Conservation (phyloP, 176 grass and related monocot species). For the Hordeum marinum region DNA sequence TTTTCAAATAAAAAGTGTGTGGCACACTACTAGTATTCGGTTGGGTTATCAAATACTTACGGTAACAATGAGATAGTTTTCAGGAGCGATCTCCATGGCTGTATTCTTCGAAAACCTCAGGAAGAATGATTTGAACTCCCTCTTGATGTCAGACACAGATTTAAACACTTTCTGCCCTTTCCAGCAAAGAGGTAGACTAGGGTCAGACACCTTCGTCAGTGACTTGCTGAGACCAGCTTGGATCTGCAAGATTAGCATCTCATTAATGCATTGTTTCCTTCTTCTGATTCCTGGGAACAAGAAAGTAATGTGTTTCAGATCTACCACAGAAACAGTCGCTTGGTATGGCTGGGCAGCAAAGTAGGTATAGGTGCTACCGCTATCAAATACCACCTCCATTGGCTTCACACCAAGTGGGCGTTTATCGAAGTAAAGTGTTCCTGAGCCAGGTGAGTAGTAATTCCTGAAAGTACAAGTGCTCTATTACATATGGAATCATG, state of each 20-base stretch:
- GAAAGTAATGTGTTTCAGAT: background rate
- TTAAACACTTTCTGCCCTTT: conserved; percentile 81
- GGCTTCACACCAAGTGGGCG: conserved; percentile 47
- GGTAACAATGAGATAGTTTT: conserved; percentile 84
- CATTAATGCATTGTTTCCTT: conserved; percentile 13
- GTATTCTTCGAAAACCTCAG: conserved; percentile 59
- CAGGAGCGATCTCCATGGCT: conserved; percentile 68
- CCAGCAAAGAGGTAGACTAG: conserved; percentile 71
- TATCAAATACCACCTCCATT: conserved; percentile 83
- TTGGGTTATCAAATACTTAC: conserved; percentile 45
- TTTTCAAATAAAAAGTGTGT: background rate
- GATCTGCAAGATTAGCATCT: conserved; percentile 43
- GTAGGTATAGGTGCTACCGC: conserved; percentile 89
- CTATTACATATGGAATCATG: too few relatives aligned
- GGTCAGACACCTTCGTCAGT: conserved; percentile 51
- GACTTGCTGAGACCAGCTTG: conserved; percentile 54
- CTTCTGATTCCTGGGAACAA: background rate
- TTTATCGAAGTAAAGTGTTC: conserved; percentile 51
- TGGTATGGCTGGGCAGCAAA: conserved; percentile 65
- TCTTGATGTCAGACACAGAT: conserved; percentile 67
- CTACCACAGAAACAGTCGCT: conserved; percentile 77
- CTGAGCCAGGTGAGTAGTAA: conserved; percentile 86
- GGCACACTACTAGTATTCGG: too few relatives aligned
- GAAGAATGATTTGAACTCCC: conserved; percentile 71
- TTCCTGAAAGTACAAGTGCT: conserved; percentile 37